Evolutionary conservation across 2,329 filamentous ascomycete species (phyloP).

Genomic region (Dactylonectria estremocensis): DNA sequence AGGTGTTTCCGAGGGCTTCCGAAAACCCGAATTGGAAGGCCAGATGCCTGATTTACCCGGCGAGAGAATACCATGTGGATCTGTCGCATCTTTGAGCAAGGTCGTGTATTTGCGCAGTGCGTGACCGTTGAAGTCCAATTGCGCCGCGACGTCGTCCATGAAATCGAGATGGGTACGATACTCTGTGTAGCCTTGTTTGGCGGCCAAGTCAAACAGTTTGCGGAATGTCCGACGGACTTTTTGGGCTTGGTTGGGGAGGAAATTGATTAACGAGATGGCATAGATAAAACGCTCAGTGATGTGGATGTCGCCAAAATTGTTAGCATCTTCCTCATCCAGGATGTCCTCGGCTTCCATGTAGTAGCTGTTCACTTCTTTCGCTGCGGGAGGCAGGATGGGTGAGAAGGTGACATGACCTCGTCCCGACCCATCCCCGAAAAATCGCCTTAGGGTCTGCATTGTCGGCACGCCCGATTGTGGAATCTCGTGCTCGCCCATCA

Average conservation of each 20-base stretch:
- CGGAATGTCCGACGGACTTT: background rate
- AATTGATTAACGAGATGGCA: background rate
- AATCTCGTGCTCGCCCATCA: background rate
- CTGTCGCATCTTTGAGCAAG: background rate
- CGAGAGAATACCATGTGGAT: background rate
- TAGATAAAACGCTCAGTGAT: background rate
- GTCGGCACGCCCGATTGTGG: background rate
- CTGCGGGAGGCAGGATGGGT: background rate
- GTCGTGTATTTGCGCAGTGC: background rate
- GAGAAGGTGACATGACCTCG: background rate
- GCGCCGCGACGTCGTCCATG: background rate
- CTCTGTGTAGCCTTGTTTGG: slow-evolving; percentile 1
- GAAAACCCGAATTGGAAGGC: background rate
- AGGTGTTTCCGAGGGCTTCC: background rate
- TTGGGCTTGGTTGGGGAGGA: background rate
- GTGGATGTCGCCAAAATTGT: background rate
- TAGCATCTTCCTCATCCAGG: background rate
- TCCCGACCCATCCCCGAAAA: background rate
- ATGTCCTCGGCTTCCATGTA: background rate
- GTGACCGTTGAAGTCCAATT: background rate
- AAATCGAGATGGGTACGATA: background rate
- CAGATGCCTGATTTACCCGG: background rate
- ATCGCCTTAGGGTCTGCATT: background rate
- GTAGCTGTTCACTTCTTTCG: background rate
- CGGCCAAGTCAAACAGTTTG: background rate